These are phyloP conservation scores for Malus hybrid DNA, from an alignment of 331 rosid genomes.

Conservation along the genomic window DNA sequence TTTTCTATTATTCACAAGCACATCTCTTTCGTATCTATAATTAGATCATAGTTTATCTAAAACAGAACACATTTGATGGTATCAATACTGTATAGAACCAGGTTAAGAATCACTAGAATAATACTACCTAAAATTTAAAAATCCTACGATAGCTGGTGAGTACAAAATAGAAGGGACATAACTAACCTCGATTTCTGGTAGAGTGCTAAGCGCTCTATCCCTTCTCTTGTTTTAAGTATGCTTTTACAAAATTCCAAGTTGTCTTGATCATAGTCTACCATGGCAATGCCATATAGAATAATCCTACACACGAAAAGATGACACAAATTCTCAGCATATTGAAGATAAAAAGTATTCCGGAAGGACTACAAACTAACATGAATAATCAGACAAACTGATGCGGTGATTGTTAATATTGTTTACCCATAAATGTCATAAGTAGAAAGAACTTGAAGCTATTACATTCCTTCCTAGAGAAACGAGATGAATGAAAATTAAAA, in stretches of 20 bases:
- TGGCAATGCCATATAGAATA: conserved; percentile 69
- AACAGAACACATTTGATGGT: not conserved
- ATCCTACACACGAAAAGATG: conserved; percentile 44
- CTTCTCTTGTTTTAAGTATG: conserved; percentile 62
- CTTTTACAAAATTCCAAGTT: conserved; percentile 38
- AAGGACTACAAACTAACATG: no score
- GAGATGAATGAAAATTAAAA: no score
- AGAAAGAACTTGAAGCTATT: no score
- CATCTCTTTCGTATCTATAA: not conserved
- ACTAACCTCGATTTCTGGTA: conserved; percentile 73
- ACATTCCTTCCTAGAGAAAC: no score
- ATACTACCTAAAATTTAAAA: not conserved
- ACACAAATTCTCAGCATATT: not conserved
- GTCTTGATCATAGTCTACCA: conserved; percentile 73
- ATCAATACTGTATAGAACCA: not conserved
- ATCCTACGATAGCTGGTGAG: not conserved
- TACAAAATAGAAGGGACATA: not conserved
- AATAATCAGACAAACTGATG: no score
- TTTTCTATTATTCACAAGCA: not conserved
- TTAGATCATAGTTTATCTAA: no score
- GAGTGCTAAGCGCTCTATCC: conserved; percentile 64
- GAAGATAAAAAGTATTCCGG: not conserved
- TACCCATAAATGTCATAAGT: no score
- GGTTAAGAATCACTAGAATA: not conserved
- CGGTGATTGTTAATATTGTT: no score